Evolutionary conservation across 257 asterid species (phyloP).

Genomic region (Marsdenia floribunda): DNA sequence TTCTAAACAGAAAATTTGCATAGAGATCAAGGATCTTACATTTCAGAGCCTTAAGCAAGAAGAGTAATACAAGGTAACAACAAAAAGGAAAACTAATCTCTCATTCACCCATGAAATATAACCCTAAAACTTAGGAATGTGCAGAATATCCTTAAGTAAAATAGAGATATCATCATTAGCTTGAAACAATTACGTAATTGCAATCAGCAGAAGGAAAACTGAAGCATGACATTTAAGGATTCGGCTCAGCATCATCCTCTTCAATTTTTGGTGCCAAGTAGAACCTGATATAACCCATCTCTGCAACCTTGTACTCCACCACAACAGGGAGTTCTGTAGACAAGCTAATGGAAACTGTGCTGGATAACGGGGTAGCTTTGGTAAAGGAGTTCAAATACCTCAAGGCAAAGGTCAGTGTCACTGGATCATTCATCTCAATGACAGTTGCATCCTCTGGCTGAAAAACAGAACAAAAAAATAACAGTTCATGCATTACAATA

Average conservation of each 20-base stretch:
- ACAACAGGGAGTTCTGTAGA: slow-evolving; percentile 84
- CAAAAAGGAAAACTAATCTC: neutral
- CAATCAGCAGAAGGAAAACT: neutral
- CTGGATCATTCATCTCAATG: slow-evolving; percentile 87
- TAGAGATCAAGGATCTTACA: neutral
- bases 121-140: neutral
- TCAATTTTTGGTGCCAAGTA: slow-evolving; percentile 89
- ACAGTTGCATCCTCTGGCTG: slow-evolving; percentile 83
- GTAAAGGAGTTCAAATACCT: slow-evolving; percentile 77
- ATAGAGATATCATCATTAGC: neutral
- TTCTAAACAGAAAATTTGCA: neutral
- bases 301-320: slow-evolving; percentile 92
- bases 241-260: slow-evolving; percentile 70
- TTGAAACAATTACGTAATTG: neutral
- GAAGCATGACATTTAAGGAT: slow-evolving; percentile 32
- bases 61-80: too few species aligned
- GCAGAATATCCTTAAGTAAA: neutral
- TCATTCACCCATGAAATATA: neutral
- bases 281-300: slow-evolving; percentile 82
- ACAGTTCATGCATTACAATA: neutral
- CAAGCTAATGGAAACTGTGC: slow-evolving; percentile 66
- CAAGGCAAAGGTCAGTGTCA: slow-evolving; percentile 68
- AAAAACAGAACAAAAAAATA: slow-evolving; percentile 1
- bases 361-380: slow-evolving; percentile 69
- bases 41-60: neutral